Conservation (phyloP, 371 early-diverging fungal genomes). For the Sporodiniella umbellata region DNA sequence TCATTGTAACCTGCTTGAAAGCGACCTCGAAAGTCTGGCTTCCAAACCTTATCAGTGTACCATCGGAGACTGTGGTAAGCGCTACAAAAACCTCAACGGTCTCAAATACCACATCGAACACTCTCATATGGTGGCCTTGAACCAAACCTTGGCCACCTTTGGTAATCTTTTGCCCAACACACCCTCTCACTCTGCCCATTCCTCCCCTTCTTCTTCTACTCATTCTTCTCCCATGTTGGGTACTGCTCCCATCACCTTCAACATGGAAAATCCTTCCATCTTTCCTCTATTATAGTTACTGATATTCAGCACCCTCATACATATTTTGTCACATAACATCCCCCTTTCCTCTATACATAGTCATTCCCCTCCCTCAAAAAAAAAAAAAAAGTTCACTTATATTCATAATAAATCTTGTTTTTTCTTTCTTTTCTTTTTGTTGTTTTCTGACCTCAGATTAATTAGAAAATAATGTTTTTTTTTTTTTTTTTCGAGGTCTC, state of each 20-base stretch:
- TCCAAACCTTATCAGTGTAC: slow-evolving; percentile 77
- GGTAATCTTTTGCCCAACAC: no score
- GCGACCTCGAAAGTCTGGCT: slow-evolving; percentile 41
- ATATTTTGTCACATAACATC: no score
- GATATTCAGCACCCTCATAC: no score
- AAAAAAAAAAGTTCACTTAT: no score
- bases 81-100: slow-evolving; percentile 88
- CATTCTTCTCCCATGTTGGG: slow-evolving; percentile 11
- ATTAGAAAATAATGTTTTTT: no score
- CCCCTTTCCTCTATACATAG: no score
- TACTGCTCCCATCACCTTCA: slow-evolving; percentile 7
- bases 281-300: slow-evolving; percentile 11
- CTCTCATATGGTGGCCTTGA: slow-evolving; percentile 65
- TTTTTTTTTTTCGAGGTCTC: no score
- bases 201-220: slow-evolving; percentile 17
- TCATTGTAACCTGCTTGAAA: slow-evolving; percentile 56
- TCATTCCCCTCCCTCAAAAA: no score
- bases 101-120: slow-evolving; percentile 95
- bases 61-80: slow-evolving; percentile 42
- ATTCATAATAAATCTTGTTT: no score
- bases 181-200: no score
- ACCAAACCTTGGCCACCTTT: slow-evolving; percentile 47
- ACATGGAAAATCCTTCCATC: slow-evolving; percentile 2
- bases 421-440: no score
- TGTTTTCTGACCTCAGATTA: no score